Evolutionary conservation across 345 rosid genomes (phyloP).

Genomic region (Brassica carinata): DNA sequence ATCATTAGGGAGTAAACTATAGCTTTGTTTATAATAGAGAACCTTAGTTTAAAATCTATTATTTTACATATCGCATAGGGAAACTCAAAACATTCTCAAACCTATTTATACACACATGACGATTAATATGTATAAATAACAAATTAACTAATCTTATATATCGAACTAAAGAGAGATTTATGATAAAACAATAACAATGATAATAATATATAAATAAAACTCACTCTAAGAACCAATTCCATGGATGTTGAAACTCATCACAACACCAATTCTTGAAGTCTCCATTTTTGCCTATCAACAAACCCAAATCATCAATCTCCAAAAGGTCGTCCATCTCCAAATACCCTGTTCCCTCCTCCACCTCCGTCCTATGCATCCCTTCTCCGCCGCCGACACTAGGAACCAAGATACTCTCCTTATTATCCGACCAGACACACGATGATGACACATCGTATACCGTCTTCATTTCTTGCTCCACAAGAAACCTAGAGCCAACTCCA

Average conservation of each 20-base stretch:
- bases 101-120: constrained; percentile 18
- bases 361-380: constrained; percentile 27
- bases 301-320: constrained; percentile 44
- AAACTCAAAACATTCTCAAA: constrained; percentile 9
- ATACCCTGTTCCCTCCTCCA: constrained; percentile 34
- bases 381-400: constrained; percentile 26
- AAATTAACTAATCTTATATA: constrained; percentile 23
- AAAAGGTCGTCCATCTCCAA: constrained; percentile 39
- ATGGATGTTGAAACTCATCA: constrained; percentile 47
- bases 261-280: constrained; percentile 45
- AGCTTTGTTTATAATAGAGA: background rate
- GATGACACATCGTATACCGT: constrained; percentile 19
- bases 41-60: background rate
- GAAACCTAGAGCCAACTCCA: constrained; percentile 32
- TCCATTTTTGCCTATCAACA: constrained; percentile 42
- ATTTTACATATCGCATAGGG: constrained; percentile 10
- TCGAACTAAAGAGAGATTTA: background rate
- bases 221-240: constrained; percentile 42
- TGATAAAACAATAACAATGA: constrained; percentile 11
- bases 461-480: constrained; percentile 36
- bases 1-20: background rate
- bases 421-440: constrained; percentile 29
- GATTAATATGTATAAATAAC: constrained; percentile 3
- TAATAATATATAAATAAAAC: background rate
- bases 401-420: constrained; percentile 24